Evolutionary conservation across 257 asterid genomes (phyloP).

Genomic region (Agastache rugosa): DNA sequence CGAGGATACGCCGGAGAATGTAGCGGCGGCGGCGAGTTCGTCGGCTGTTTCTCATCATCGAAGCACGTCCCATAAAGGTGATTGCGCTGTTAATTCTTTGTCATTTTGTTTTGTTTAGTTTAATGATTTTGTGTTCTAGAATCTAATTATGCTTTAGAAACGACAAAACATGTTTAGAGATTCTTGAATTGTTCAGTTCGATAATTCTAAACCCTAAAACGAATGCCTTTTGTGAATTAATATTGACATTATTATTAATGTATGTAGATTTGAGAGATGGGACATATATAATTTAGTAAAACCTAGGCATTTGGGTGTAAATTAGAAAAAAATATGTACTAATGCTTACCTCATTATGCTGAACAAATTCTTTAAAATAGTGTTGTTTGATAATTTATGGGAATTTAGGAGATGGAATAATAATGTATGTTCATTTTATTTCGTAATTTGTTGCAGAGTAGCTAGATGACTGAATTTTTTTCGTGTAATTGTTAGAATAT

Average conservation of each 20-base stretch:
- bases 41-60: conserved; percentile 39
- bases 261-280: too few species aligned
- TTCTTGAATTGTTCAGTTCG: too few species aligned
- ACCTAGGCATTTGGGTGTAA: neutral
- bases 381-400: neutral
- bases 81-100: neutral
- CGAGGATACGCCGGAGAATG: neutral
- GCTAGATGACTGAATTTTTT: neutral
- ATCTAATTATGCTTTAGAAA: neutral
- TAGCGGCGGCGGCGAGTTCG: neutral
- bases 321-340: neutral
- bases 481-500: neutral
- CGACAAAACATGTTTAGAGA: neutral
- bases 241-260: too few species aligned
- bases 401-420: neutral
- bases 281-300: too few species aligned
- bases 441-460: neutral
- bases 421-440: neutral
- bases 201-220: neutral
- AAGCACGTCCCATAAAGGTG: conserved; percentile 55
- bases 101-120: neutral
- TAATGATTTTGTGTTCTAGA: neutral
- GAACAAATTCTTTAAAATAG: neutral
- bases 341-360: neutral
- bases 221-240: neutral